Evolutionary conservation across 441 rosid species (phyloP), one percentile per base, ranked within the genome.

Genomic region (Kokia cookei): DNA sequence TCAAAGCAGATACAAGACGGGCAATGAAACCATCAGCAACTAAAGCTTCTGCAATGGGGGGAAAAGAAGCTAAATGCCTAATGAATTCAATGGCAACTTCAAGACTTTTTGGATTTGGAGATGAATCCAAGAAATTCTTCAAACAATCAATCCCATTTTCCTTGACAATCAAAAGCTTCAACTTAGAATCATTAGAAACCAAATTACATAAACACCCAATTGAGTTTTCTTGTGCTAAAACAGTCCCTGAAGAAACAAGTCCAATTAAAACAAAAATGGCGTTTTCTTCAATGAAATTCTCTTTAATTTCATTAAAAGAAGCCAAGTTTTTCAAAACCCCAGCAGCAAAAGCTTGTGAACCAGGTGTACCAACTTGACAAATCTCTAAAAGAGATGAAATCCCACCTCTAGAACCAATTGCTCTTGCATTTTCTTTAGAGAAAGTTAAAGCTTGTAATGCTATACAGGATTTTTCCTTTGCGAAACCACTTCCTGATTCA

Each of bases 341-440:
- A 1, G 95, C 95, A 0, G 98, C 99, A 64, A 87, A 89, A 57
- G 87, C 97, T 69, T 91, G 99, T 0, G 98, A 89, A 35, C 86
- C 91, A 3, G 97, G 97, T 1, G 93, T 95, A 5, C 99, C 98
- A 1, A 62, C 89, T 76, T 80, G 87, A 76, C 97, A 93, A 78
- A 91, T 93, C 71, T 93, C 93, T 58, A 95, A 73, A 0, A 95
- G 80, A 47, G 98, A 88, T 11, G 92, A 89, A 82, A 95, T 83
- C 27, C 97, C 98, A 51, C 99, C 97, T 83, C 98, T 85, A 10
- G 86, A 89, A 10, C 96, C 97, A 17, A 95, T 87, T 0, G 95
- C 91, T 74, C 97, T 87, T 0, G 93, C 97, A 73, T 90, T 90
- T 72, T 91, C 97, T 71, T 85, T 93, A 0, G 95, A 89, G 42